These are phyloP conservation scores for Adenanthera pavonina DNA, from an alignment of 306 rosid genomes.

Conservation along the genomic window DNA sequence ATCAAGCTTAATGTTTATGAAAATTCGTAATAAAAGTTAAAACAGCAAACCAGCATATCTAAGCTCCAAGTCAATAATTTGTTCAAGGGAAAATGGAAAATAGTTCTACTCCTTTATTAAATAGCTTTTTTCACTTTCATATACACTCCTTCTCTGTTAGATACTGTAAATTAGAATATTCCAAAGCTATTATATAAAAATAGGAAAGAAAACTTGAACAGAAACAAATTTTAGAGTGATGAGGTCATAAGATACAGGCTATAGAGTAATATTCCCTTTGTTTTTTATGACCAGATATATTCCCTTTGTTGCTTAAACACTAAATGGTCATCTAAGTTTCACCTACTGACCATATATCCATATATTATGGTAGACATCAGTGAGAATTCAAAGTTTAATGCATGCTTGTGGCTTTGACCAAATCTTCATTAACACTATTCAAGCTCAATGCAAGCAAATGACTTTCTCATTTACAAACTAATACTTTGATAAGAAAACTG, in stretches of 20 bases:
- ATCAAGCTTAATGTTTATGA: slow-evolving; percentile 32
- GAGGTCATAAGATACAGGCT: neutral
- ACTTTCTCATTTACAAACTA: neutral
- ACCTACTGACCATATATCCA: neutral
- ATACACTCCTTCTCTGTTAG: neutral
- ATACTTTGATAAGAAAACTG: neutral
- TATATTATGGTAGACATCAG: neutral
- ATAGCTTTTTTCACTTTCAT: neutral
- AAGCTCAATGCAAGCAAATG: slow-evolving; percentile 1
- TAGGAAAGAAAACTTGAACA: neutral
- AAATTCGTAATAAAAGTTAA: slow-evolving; percentile 23
- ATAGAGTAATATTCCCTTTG: neutral
- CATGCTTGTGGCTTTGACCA: slow-evolving; percentile 12
- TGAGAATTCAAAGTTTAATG: neutral
- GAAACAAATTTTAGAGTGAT: neutral
- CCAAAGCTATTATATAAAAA: slow-evolving; percentile 24
- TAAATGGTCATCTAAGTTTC: slow-evolving; percentile 14
- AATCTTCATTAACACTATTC: slow-evolving; percentile 11
- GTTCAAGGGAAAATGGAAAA: neutral
- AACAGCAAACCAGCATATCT: slow-evolving; percentile 20
- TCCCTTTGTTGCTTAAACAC: too few species aligned
- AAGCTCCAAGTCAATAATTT: neutral
- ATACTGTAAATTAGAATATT: neutral
- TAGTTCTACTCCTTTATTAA: neutral
- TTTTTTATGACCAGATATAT: too few species aligned